Base-by-base conservation (phyloP, 805 yeast genomes). In the Naumovozyma baii region DNA sequence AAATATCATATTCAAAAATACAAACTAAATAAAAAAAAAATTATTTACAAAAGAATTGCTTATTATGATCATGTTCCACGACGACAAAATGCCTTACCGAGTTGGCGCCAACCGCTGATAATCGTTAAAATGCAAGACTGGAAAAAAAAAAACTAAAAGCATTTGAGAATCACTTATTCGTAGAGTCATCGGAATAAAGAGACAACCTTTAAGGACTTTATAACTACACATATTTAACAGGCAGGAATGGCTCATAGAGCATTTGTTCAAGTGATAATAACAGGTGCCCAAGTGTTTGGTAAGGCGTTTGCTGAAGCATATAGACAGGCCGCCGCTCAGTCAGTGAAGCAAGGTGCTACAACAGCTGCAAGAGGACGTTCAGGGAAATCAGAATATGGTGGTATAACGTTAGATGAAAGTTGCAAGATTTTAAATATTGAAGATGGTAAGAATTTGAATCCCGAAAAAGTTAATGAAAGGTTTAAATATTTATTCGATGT, bases 291-390 rank as follows among this genome's bases (percentile, higher is more conserved):
- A 51, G 97, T 90, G 22, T 87, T 92, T 57, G 96, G 97, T 41
- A 76, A 84, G 51, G 98, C 98, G 0, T 92, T 92, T 61, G 73
- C 86, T n/a, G 95, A 87, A 61, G 97, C 98, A 0, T 92, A 90
- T 70, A 83, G 80, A 55, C 97, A 92, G 66, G 94, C 95, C 2
- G 96, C 97, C 14, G 84, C 90, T 38, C 88, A 88, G 39, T 78
- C 94, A n/a, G 86, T 90, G 2, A 74, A 84, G 20, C 76, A 76
- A 49, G 69, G 82, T 16, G 72, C 78, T 5, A 65, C 69, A 32
- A 59, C 60, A 17, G 71, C 73, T 3, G 38, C 45, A 13, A 44
- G 46, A 36, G 42, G 49, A 20, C 55, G 61, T 19, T 62, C 61
- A 22, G 54, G 57, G 2, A 55, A 54, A 20, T 62, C 67, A 16